phyloP scores from a whole-genome alignment of 257 asterid genomes.

The Paulownia fortunei region DNA sequence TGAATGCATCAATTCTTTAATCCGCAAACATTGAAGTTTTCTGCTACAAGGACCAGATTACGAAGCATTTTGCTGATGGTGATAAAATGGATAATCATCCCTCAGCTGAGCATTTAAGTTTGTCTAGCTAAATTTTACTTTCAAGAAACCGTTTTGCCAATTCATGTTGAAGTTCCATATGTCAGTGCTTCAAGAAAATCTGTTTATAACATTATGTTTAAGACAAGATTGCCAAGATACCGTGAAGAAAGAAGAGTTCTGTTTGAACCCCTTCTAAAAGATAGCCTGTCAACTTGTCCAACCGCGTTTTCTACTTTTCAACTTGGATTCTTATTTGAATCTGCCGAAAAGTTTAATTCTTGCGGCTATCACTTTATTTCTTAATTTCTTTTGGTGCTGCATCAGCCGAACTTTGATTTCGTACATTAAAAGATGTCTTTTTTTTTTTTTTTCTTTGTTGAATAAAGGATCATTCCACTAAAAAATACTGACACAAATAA shows the following conservation, averaged over 20 bases:
- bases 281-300: conserved; percentile 25
- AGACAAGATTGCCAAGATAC: not conserved
- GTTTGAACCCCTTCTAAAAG: not conserved
- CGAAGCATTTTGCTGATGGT: not conserved
- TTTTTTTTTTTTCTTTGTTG: not conserved
- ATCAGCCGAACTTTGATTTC: not conserved
- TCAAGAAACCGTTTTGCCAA: conserved; percentile 18
- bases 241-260: not conserved
- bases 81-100: not conserved
- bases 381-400: not conserved
- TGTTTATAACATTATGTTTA: not conserved
- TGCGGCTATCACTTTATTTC: not conserved
- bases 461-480: not conserved
- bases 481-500: not conserved
- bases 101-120: not conserved
- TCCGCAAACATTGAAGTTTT: not conserved
- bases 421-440: not conserved
- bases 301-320: not conserved
- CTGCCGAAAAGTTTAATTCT: not conserved
- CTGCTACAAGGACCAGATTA: not conserved
- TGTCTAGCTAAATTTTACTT: not conserved
- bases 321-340: not conserved
- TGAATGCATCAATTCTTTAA: conserved; percentile 8
- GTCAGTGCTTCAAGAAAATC: not conserved
- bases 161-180: not conserved